phyloP scores from a whole-genome alignment of 768 basidiomycete species.

The Psilocybe cubensis region DNA sequence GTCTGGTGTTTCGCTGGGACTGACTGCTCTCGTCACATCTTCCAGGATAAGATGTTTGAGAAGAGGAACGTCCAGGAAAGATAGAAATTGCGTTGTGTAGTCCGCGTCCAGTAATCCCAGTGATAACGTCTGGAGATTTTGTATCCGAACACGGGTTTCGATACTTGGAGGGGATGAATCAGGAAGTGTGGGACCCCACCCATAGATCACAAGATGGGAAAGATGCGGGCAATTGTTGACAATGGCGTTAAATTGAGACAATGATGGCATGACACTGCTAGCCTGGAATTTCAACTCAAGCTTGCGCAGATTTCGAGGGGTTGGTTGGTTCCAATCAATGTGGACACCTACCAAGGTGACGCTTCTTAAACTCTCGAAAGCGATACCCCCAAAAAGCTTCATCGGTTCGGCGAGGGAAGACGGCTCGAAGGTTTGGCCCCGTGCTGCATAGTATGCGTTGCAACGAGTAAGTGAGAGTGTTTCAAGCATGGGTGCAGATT shows the following conservation, averaged over 20 bases:
- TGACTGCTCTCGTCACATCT: slow-evolving; percentile 46
- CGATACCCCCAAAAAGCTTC: slow-evolving; percentile 46
- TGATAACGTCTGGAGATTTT: slow-evolving; percentile 37
- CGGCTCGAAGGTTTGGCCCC: slow-evolving; percentile 49
- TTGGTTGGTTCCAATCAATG: slow-evolving; percentile 49
- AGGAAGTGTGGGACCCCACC: slow-evolving; percentile 51
- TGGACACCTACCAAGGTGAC: slow-evolving; percentile 61
- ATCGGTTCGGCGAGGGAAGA: slow-evolving; percentile 39
- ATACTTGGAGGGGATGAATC: background rate
- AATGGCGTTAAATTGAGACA: slow-evolving; percentile 48
- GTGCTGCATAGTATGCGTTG: slow-evolving; percentile 57
- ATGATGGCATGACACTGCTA: slow-evolving; percentile 55
- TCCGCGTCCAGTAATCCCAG: slow-evolving; percentile 35
- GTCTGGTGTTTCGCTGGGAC: slow-evolving; percentile 35
- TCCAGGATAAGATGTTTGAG: slow-evolving; percentile 45
- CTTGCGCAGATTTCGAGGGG: slow-evolving; percentile 44
- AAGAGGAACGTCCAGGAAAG: slow-evolving; percentile 34
- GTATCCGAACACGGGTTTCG: slow-evolving; percentile 31
- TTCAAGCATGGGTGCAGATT: slow-evolving; percentile 39
- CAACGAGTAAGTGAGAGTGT: slow-evolving; percentile 53
- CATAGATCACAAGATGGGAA: slow-evolving; percentile 48
- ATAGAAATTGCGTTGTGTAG: slow-evolving; percentile 28
- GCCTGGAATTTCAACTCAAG: slow-evolving; percentile 63
- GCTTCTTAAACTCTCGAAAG: slow-evolving; percentile 35
- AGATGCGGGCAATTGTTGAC: slow-evolving; percentile 45